Base-by-base conservation (phyloP, 805 yeast species). In the Brettanomyces bruxellensis region DNA sequence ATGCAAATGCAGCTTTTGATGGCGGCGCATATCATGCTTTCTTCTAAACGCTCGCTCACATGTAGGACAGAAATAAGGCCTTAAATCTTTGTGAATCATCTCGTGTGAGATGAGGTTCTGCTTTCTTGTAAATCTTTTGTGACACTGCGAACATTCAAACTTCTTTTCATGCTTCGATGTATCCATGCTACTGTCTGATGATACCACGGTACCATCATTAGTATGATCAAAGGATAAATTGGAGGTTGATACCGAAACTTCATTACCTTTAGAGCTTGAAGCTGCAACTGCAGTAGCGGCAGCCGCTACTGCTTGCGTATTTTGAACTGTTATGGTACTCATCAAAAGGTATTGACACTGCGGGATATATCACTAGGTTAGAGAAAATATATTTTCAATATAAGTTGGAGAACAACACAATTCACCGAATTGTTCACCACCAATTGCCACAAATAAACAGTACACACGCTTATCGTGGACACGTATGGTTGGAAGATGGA, bases 81-180 rank as follows among this genome's bases (percentile, higher is more conserved):
- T 81, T 50, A 70, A 72, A 43, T 73, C 70, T 13, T 86, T 72
- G 60, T 84, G 93, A 34, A 81, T 83, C 51, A 83, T 62, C 51
- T 79, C 70, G 59, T 84, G 93, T 4, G 86, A 75, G 46, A 83
- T 83, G 68, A 85, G 71, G 55, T 84, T 84, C 61, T 85, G 91
- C 54, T 77, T 81, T 40, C 93, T 68, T 3, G 87, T 78, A 63
- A 84, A 84, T 0, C 77, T 67, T 51, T 79, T 84, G 45, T 73
- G 65, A 57, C 93, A 84, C 7, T 73, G 70, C 14, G 73, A 68
- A 58, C 93, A 84, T 18, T 62, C 64, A 53, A 69, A 78, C 44
- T 60, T 63, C 49, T 67, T 71, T n/a, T 59, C 56, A 22, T 13
- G 14, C 13, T 12, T 14, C 9, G 41, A 38, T 25, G n/a, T 38